Evolutionary conservation across 2,329 filamentous ascomycete genomes (phyloP), one percentile per base, ranked within the genome.

Genomic region (Onygenales sp.): DNA sequence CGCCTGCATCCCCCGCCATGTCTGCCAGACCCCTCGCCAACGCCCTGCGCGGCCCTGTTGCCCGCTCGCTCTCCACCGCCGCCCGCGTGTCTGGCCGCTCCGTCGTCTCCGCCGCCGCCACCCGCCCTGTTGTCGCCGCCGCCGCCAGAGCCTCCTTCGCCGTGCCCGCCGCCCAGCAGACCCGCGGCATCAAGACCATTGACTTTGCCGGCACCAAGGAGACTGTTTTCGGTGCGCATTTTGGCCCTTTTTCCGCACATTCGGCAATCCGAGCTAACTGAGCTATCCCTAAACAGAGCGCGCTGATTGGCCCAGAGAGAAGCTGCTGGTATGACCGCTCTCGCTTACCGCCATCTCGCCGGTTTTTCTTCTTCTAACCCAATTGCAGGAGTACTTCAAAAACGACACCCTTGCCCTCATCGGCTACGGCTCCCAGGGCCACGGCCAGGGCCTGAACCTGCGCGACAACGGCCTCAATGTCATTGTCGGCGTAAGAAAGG

Each of bases 381-480:
- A 39, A 9, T 14, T 48, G 46, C 64, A 95, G 88, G 89, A 97
- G 62, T 98, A 92, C 86, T 98, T 98, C 88, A 97, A 97, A 84
- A 84, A 98, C 78, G 93, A 98, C 77, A 97, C 92, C 64, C 89
- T 98, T 66, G 93, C 93, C 70, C 87, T 98, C 70, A 98, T 98
- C 75, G 93, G 93, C 73, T 98, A 98, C 78, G 93, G 85, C 68
- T 96, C 91, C 60, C 91, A 96, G 80, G 93, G 93, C 68, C 93
- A 98, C 82, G 93, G 93, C 64, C 93, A 98, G 80, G 94, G 93
- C 74, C 89, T 98, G 60, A 98, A 98, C 84, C 87, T 98, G 73
- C 92, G 93, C 77, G 93, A 98, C 84, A 96, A 98, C 79, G 93
- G 93, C 73, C 83, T 98, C 65, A 97, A 97, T 75, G 93, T 98